Conservation (phyloP, 352 stramenopile species). For the Globisporangium paddicum region DNA sequence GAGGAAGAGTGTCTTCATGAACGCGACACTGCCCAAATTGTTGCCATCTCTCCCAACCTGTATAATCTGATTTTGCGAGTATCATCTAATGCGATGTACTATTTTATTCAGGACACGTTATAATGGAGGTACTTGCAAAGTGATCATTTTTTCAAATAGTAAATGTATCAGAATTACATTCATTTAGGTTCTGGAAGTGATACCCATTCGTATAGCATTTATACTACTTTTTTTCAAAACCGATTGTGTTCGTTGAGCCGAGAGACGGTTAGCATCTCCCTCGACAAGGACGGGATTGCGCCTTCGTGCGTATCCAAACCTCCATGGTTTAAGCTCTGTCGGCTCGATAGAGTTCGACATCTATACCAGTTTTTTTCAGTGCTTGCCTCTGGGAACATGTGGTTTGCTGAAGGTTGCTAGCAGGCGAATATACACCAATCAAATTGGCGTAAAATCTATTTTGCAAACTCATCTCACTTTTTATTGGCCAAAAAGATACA, state of each 20-base stretch:
- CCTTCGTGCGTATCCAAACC: slow-evolving; percentile 67
- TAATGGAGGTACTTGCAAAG: not conserved
- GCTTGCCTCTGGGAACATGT: no score
- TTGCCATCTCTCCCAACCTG: not conserved
- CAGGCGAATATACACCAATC: no score
- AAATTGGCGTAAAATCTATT: no score
- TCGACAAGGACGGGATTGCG: slow-evolving; percentile 93
- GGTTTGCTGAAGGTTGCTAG: no score
- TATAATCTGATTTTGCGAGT: not conserved
- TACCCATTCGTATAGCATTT: slow-evolving; percentile 14
- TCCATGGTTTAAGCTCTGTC: slow-evolving; percentile 86
- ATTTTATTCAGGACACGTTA: not conserved
- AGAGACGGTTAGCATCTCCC: slow-evolving; percentile 94
- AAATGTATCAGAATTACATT: not conserved
- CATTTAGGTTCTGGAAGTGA: slow-evolving; percentile 30
- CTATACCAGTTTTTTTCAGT: slow-evolving; percentile 57
- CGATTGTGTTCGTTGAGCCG: slow-evolving; percentile 92
- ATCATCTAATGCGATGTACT: not conserved
- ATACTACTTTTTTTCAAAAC: not conserved
- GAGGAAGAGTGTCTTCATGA: not conserved
- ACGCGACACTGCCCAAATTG: not conserved
- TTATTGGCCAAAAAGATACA: no score
- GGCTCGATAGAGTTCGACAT: slow-evolving; percentile 29
- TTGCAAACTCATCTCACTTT: no score
- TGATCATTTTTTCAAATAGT: not conserved